Conservation (phyloP, 2,329 filamentous ascomycete genomes). For the Gremmenia infestans region DNA sequence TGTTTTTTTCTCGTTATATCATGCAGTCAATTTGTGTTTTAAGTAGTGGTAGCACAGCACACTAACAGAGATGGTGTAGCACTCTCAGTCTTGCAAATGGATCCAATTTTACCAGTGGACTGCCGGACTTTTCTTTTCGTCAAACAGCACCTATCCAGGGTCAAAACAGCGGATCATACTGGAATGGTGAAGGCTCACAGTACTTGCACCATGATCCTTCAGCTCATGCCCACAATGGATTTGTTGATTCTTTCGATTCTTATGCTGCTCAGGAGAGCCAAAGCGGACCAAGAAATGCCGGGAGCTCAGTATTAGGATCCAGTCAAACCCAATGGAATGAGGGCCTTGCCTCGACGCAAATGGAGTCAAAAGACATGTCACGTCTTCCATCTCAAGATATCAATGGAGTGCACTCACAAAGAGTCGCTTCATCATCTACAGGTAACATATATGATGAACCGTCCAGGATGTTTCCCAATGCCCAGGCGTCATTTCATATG, state of each 20-base stretch:
- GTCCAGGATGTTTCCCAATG: conserved; percentile 24
- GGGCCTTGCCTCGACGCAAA: conserved; percentile 20
- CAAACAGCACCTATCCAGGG: conserved; percentile 31
- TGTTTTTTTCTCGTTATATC: conserved; percentile 4
- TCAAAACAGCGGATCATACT: conserved; percentile 29
- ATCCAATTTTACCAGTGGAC: conserved; percentile 22
- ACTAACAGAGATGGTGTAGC: conserved; percentile 32
- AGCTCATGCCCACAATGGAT: conserved; percentile 26
- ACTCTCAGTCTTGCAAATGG: conserved; percentile 21
- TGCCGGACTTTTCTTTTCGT: conserved; percentile 29
- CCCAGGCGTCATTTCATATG: conserved; percentile 29
- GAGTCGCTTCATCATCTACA: conserved; percentile 22
- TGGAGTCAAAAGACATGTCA: conserved; percentile 26
- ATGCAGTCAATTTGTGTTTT: conserved; percentile 12
- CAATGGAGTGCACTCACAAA: conserved; percentile 25
- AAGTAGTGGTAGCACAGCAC: conserved; percentile 27
- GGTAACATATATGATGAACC: conserved; percentile 28
- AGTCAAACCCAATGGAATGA: conserved; percentile 23
- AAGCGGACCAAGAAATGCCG: conserved; percentile 14
- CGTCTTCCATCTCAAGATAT: conserved; percentile 29
- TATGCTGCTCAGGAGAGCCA: conserved; percentile 20
- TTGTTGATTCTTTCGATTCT: conserved; percentile 25
- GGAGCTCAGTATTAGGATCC: conserved; percentile 16
- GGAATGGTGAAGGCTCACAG: conserved; percentile 31
- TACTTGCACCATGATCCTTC: conserved; percentile 28